A percentile compares a stretch with the other conserved stretches of the same genome.
Evolutionary conservation across 805 yeast species (phyloP).

Genomic region (Saccharomycopsis selenospora): DNA sequence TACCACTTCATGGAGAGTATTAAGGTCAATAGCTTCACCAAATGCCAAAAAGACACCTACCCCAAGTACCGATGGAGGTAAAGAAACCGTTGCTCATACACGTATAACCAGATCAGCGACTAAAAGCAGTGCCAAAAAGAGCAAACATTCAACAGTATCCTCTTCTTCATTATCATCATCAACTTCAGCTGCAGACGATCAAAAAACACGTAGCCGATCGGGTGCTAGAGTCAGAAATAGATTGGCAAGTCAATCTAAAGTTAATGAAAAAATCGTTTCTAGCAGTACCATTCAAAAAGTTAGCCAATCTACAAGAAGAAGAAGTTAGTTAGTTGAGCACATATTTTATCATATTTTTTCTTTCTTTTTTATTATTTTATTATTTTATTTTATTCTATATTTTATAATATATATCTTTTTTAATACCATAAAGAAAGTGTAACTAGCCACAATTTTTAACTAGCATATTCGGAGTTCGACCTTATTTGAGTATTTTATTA

Average conservation of each 20-base stretch:
- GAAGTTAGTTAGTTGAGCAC: conserved; percentile 6
- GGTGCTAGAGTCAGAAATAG: conserved; percentile 29
- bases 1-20: conserved; percentile 19
- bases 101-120: neutral
- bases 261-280: conserved; percentile 17
- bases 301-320: conserved; percentile 8
- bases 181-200: conserved; percentile 7
- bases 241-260: conserved; percentile 22
- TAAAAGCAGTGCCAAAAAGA: conserved; percentile 23
- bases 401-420: too few relatives aligned
- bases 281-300: conserved; percentile 17
- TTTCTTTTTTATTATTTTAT: too few relatives aligned
- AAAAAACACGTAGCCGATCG: conserved; percentile 18
- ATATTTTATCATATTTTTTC: too few relatives aligned
- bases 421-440: too few relatives aligned
- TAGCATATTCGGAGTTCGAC: too few relatives aligned
- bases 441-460: too few relatives aligned
- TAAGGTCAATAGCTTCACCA: conserved; percentile 25
- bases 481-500: too few relatives aligned
- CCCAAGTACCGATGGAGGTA: neutral
- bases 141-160: conserved; percentile 11
- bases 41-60: conserved; percentile 9
- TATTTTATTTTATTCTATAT: too few relatives aligned
- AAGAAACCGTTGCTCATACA: neutral
- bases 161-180: too few relatives aligned